Percentiles rank a stretch among this genome's conserved stretches.
Evolutionary conservation across 305 asterid species (phyloP).

Genomic region (Striga hermonthica): DNA sequence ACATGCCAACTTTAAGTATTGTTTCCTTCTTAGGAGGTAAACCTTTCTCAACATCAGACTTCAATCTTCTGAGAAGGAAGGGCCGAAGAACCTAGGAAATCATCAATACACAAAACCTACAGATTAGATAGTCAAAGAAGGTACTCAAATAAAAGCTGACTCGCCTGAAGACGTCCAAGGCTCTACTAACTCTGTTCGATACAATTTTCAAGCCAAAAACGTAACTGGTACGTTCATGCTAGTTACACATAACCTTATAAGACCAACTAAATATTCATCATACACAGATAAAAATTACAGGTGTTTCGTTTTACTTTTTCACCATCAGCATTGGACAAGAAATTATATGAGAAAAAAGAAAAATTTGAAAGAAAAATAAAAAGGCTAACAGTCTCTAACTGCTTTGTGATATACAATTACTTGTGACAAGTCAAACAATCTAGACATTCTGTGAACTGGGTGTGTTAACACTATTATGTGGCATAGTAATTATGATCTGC

Average conservation of each 20-base stretch:
- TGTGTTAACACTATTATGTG: too few relatives aligned
- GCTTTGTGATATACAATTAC: not conserved
- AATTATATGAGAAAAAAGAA: not conserved
- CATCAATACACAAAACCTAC: constrained; percentile 4
- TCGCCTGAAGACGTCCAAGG: constrained; percentile 10
- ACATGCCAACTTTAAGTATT: constrained; percentile 98
- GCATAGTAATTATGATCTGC: not conserved
- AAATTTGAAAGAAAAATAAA: not conserved
- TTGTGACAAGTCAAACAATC: too few relatives aligned
- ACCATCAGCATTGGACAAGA: not conserved
- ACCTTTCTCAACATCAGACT: constrained; percentile 99
- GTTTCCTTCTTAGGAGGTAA: constrained; percentile 99
- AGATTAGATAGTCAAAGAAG: constrained; percentile 14
- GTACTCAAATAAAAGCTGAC: not conserved
- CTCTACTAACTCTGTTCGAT: constrained; percentile 1
- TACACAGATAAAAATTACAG: not conserved
- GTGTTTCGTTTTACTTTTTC: not conserved
- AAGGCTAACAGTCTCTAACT: not conserved
- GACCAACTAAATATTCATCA: constrained; percentile 10
- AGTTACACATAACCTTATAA: constrained; percentile 14
- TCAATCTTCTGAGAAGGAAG: constrained; percentile 91
- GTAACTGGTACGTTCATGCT: constrained; percentile 8
- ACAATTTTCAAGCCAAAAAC: not conserved
- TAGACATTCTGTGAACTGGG: too few relatives aligned
- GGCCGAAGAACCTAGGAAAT: constrained; percentile 84